phyloP scores from a whole-genome alignment of 140 eudicot species.

The Ambrosia hybrid region DNA sequence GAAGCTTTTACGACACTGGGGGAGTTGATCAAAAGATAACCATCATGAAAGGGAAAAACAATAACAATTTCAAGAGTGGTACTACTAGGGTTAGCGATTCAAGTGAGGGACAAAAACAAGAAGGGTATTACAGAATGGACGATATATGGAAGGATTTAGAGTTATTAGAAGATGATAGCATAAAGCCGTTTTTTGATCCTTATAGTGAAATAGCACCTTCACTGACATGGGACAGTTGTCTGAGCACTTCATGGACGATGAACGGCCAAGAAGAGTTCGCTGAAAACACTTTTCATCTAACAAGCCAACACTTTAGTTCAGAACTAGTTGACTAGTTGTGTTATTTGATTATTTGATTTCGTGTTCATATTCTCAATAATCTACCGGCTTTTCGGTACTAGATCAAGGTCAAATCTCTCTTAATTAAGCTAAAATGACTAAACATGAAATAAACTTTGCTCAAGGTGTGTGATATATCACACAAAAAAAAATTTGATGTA shows the following conservation, averaged over 20 bases:
- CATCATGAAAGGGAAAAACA: conserved; percentile 24
- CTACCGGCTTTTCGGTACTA: conserved; percentile 10
- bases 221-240: conserved; percentile 58
- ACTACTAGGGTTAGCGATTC: conserved; percentile 16
- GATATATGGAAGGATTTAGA: conserved; percentile 62
- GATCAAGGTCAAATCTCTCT: conserved; percentile 1
- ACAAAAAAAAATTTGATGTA: neutral
- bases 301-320: conserved; percentile 41
- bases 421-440: neutral
- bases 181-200: conserved; percentile 49
- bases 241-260: conserved; percentile 57
- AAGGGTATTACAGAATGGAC: conserved; percentile 45
- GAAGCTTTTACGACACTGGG: conserved; percentile 50
- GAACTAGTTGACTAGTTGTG: conserved; percentile 22
- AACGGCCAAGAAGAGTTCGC: conserved; percentile 52
- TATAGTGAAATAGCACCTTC: conserved; percentile 46
- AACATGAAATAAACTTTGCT: conserved; percentile 16
- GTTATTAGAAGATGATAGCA: conserved; percentile 33
- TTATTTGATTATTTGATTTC: conserved; percentile 32
- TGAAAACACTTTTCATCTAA: conserved; percentile 34
- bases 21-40: conserved; percentile 27
- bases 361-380: conserved; percentile 32
- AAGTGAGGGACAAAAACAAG: conserved; percentile 15
- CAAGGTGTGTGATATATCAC: neutral
- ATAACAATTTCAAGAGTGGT: conserved; percentile 13